phyloP scores from a whole-genome alignment of 805 yeast species.

The Starmerella scarabaei region DNA sequence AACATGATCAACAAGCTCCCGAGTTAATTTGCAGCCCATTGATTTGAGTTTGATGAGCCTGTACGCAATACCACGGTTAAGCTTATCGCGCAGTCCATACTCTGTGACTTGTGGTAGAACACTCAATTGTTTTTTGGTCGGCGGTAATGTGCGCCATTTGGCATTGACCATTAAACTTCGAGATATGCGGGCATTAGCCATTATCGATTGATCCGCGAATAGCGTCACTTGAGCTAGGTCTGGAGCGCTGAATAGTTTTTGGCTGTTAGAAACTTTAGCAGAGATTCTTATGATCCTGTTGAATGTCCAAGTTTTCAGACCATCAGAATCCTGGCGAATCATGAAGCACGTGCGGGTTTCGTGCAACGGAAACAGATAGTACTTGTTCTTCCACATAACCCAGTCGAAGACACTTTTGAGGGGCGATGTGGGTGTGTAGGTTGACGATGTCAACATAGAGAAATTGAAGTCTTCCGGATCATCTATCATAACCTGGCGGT shows the following conservation, averaged over 20 bases:
- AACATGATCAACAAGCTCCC: slow-evolving; percentile 2
- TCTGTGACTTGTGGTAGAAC: not conserved
- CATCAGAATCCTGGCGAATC: not conserved
- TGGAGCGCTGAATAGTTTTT: not conserved
- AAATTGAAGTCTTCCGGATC: slow-evolving; percentile 5
- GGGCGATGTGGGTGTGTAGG: slow-evolving; percentile 13
- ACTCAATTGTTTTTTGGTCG: slow-evolving; percentile 1
- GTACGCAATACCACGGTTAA: slow-evolving; percentile 14
- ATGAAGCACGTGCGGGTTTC: not conserved
- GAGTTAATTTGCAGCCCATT: slow-evolving; percentile 12
- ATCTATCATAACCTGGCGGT: slow-evolving; percentile 1
- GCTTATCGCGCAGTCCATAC: not conserved
- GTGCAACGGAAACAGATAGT: slow-evolving; percentile 11
- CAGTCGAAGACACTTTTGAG: slow-evolving; percentile 11
- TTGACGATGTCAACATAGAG: not conserved
- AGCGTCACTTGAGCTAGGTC: slow-evolving; percentile 3
- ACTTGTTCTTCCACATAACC: slow-evolving; percentile 5
- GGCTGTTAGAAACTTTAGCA: not conserved
- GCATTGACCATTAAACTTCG: not conserved
- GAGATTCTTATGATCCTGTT: not conserved
- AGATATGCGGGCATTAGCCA: not conserved
- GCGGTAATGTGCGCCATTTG: not conserved
- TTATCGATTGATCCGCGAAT: slow-evolving; percentile 4
- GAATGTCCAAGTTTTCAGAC: too few species aligned
- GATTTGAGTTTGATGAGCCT: slow-evolving; percentile 11